Conservation (phyloP, 257 asterid species). For the Sherardia arvensis region DNA sequence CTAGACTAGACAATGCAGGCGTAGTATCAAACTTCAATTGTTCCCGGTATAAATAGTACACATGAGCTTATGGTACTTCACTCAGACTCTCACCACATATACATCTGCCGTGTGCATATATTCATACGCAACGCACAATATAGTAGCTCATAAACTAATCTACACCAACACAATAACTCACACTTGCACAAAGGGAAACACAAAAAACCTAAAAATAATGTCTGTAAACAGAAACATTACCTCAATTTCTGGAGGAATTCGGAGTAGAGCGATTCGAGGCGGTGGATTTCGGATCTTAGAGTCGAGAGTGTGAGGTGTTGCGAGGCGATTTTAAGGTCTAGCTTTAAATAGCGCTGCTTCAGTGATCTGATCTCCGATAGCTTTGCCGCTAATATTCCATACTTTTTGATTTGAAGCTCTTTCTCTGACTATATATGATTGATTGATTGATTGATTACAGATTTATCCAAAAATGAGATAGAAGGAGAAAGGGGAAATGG, state of each 20-base stretch:
- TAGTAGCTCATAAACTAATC: too few relatives aligned
- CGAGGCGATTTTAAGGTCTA: slow-evolving; percentile 27
- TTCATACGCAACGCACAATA: too few relatives aligned
- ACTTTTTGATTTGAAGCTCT: slow-evolving; percentile 26
- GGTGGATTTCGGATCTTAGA: slow-evolving; percentile 23
- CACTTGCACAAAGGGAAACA: not conserved
- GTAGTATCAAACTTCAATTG: not conserved
- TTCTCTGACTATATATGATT: slow-evolving; percentile 22
- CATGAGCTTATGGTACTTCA: not conserved
- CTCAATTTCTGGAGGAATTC: slow-evolving; percentile 15
- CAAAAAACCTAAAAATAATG: not conserved
- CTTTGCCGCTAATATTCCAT: slow-evolving; percentile 18
- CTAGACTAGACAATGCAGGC: not conserved
- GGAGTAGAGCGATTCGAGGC: slow-evolving; percentile 19
- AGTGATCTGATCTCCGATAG: slow-evolving; percentile 21
- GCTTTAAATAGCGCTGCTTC: slow-evolving; percentile 31
- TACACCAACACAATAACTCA: not conserved
- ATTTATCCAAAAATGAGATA: not conserved
- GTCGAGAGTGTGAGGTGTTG: slow-evolving; percentile 22
- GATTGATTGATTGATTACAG: not conserved
- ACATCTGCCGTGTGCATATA: too few relatives aligned
- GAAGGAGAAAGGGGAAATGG: not conserved
- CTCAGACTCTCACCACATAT: not conserved
- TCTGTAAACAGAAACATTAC: slow-evolving; percentile 6
- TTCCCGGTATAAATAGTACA: too few relatives aligned